Base-by-base conservation (phyloP, 345 rosid genomes). In the Eucalyptus marginata region DNA sequence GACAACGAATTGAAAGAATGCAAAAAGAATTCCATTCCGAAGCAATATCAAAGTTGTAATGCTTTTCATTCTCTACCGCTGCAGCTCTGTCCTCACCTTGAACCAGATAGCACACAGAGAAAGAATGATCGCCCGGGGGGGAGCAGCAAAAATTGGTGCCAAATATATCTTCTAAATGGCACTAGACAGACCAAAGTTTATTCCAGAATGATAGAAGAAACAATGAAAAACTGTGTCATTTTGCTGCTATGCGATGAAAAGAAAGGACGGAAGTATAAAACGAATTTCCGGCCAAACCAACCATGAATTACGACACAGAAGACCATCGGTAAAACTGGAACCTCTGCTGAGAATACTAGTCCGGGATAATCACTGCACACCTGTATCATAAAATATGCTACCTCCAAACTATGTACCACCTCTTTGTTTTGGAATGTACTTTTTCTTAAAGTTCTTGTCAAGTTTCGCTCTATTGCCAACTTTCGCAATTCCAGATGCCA, bases 381-480 rank as follows among this genome's bases (percentile, higher is more conserved):
- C 89, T 92, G 87, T 86, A 80, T 89, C 66, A 90, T 89, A 89
- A 88, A 80, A 87, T 92, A 50, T 87, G 54, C 90, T 54, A 76
- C 80, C 79, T 64, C 86, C 86, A 90, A 87, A 90, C 64, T 83
- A 92, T 56, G 49, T 91, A 87, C 83, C 62, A 18, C 25, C 80
- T 92, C 92, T 95, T 89, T 93, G 97, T 91, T 96, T 97, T 7
- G 97, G 96, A 89, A 97, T 93, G 88, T 96, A 97, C 93, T 94
- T 96, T 87, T 95, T 92, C 95, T 95, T 96, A n/a, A 91, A 90
- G 86, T 94, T 94, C 89, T 94, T 96, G 71, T 93, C 98, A 5
- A 94, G 93, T 91, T 93, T 96, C 88, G 71, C 87, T 91, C 92
- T 92, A 88, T 90, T 91, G 92, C 92, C 94, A 58, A 91, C 89